Evolutionary conservation across 768 basidiomycete species (phyloP).

Genomic region (Leucosporidium scottii): DNA sequence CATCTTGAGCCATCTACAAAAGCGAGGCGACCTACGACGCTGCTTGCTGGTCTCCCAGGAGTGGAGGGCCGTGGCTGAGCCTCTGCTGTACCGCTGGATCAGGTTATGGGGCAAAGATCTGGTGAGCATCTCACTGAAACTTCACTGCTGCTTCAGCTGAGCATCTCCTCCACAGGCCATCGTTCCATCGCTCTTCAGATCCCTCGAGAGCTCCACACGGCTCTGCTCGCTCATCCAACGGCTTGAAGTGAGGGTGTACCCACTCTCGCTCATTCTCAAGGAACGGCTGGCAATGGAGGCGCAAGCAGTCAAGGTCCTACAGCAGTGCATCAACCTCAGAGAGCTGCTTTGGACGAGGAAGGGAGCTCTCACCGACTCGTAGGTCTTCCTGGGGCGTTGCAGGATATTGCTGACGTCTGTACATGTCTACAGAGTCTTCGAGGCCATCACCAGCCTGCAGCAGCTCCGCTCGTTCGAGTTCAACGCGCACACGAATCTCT

Average conservation of each 20-base stretch:
- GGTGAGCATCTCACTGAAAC: not conserved
- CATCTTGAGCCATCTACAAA: slow-evolving; percentile 14
- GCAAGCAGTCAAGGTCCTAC: slow-evolving; percentile 11
- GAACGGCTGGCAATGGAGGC: slow-evolving; percentile 11
- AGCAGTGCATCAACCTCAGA: slow-evolving; percentile 4
- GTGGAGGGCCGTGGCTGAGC: not conserved
- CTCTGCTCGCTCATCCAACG: slow-evolving; percentile 13
- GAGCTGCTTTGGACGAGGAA: slow-evolving; percentile 29
- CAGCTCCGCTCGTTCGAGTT: slow-evolving; percentile 16
- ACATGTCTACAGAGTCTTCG: slow-evolving; percentile 1
- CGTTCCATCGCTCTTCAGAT: slow-evolving; percentile 3
- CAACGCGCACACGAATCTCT: slow-evolving; percentile 26
- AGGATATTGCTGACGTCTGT: not conserved
- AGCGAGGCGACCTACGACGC: slow-evolving; percentile 14
- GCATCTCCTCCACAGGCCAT: not conserved
- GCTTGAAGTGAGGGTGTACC: slow-evolving; percentile 28
- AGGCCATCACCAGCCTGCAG: slow-evolving; percentile 13
- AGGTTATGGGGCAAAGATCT: slow-evolving; percentile 26
- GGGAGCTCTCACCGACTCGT: slow-evolving; percentile 23
- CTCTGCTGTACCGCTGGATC: slow-evolving; percentile 6
- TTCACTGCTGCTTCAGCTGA: too few species aligned
- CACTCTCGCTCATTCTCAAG: slow-evolving; percentile 8
- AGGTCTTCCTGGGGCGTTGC: not conserved
- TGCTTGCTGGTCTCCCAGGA: slow-evolving; percentile 11
- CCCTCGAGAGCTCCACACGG: slow-evolving; percentile 2